phyloP scores from a whole-genome alignment of 2,329 filamentous ascomycete genomes.

The Juglanconis juglandina region DNA sequence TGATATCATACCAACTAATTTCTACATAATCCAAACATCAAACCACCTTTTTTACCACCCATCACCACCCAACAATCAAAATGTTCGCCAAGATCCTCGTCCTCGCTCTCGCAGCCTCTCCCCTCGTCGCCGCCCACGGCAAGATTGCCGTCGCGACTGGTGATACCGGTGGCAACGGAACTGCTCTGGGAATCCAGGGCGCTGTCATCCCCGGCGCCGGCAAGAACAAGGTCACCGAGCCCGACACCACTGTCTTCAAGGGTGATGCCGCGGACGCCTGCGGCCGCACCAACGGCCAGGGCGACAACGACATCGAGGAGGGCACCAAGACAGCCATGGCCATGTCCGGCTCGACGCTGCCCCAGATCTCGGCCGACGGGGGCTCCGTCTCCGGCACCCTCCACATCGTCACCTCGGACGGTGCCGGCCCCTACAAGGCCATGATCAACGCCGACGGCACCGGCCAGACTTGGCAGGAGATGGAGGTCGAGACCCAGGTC shows the following conservation, averaged over 20 bases:
- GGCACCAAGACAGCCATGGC: slow-evolving; percentile 30
- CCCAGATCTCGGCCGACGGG: slow-evolving; percentile 32
- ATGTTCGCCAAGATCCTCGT: slow-evolving; percentile 19
- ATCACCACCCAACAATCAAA: not conserved
- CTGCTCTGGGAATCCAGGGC: slow-evolving; percentile 36
- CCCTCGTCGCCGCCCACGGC: slow-evolving; percentile 29
- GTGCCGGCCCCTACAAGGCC: slow-evolving; percentile 36
- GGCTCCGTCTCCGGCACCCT: slow-evolving; percentile 34
- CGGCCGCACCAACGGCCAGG: slow-evolving; percentile 33
- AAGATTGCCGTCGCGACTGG: slow-evolving; percentile 26
- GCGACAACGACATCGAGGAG: slow-evolving; percentile 33
- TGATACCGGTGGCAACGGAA: slow-evolving; percentile 36
- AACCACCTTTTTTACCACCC: not conserved
- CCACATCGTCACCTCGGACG: slow-evolving; percentile 40
- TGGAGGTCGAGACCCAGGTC: slow-evolving; percentile 32
- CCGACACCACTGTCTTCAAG: slow-evolving; percentile 45
- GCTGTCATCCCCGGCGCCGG: slow-evolving; percentile 28
- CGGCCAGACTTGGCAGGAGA: slow-evolving; percentile 31
- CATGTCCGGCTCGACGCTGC: slow-evolving; percentile 35
- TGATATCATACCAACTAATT: not conserved
- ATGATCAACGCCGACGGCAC: slow-evolving; percentile 36
- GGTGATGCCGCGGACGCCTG: slow-evolving; percentile 35
- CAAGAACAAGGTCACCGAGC: slow-evolving; percentile 31
- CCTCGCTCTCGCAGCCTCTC: slow-evolving; percentile 23
- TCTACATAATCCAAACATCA: not conserved